These are phyloP conservation scores for Myrica gale DNA, from an alignment of 306 rosid genomes.

Conservation along the genomic window DNA sequence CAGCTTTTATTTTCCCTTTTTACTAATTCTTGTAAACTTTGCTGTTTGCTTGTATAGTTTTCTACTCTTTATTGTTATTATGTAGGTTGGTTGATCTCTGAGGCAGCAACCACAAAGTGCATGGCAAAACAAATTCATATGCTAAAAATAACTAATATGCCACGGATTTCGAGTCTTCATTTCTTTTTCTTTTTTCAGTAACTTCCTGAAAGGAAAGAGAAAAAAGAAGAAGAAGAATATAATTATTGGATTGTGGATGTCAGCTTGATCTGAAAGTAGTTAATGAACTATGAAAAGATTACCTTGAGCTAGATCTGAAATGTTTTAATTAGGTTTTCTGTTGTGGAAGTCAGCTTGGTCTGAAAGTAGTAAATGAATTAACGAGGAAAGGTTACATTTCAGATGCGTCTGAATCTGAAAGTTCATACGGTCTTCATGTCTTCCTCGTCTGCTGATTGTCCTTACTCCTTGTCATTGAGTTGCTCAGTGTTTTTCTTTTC, in stretches of 20 bases:
- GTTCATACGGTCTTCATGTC: background rate
- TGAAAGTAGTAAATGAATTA: background rate
- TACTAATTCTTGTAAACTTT: background rate
- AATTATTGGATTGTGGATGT: background rate
- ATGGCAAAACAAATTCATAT: background rate
- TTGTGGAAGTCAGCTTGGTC: background rate
- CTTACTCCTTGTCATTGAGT: no score
- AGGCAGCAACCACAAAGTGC: background rate
- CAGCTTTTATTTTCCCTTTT: background rate
- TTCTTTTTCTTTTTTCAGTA: background rate
- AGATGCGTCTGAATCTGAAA: background rate
- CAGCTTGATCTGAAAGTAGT: background rate
- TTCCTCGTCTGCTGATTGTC: background rate
- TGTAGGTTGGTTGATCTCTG: background rate
- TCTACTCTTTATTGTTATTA: background rate
- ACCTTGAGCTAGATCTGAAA: background rate
- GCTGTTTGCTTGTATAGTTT: background rate
- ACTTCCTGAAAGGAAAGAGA: background rate
- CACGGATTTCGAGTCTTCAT: background rate
- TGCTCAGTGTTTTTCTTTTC: background rate
- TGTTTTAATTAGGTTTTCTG: background rate
- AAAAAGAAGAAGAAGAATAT: no score
- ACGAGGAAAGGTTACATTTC: background rate
- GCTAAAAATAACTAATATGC: background rate
- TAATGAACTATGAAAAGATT: background rate